Conservation (phyloP, 768 basidiomycete species). For the Boletellus ananiceps region DNA sequence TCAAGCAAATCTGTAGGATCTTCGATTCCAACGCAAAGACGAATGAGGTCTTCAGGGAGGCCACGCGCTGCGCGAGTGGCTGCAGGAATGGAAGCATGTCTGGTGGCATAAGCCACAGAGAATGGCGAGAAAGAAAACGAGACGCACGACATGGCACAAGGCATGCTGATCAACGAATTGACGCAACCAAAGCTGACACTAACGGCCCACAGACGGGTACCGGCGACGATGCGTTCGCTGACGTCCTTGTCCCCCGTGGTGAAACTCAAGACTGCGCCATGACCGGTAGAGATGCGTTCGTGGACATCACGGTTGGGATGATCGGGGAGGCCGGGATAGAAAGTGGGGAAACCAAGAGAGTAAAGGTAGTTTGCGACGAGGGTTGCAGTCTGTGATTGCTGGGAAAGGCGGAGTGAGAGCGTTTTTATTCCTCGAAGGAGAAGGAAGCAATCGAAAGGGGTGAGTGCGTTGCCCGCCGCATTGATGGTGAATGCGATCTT, state of each 20-base stretch:
- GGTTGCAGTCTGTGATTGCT: constrained; percentile 80
- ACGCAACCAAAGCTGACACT: constrained; percentile 98
- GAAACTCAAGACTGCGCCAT: constrained; percentile 92
- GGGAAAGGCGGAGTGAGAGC: constrained; percentile 91
- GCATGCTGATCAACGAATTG: constrained; percentile 98
- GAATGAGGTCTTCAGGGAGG: constrained; percentile 96
- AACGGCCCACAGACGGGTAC: constrained; percentile 93
- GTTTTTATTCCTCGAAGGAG: constrained; percentile 95
- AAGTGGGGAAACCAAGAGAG: constrained; percentile 79
- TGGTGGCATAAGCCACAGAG: background rate
- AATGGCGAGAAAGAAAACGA: background rate
- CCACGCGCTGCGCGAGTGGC: constrained; percentile 94
- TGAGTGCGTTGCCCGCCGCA: constrained; percentile 87
- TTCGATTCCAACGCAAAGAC: constrained; percentile 97
- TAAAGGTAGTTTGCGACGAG: constrained; percentile 84
- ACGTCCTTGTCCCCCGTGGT: constrained; percentile 87
- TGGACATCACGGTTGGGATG: constrained; percentile 90
- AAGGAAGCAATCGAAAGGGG: constrained; percentile 95
- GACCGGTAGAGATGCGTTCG: constrained; percentile 82
- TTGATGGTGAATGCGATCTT: constrained; percentile 91
- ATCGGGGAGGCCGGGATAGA: constrained; percentile 83
- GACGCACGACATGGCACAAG: constrained; percentile 98
- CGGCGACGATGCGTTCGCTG: constrained; percentile 90
- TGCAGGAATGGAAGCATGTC: constrained; percentile 96
- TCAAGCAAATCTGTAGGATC: constrained; percentile 90